phyloP scores from a whole-genome alignment of 768 basidiomycete species.

The Mrakia hoshinonis region DNA sequence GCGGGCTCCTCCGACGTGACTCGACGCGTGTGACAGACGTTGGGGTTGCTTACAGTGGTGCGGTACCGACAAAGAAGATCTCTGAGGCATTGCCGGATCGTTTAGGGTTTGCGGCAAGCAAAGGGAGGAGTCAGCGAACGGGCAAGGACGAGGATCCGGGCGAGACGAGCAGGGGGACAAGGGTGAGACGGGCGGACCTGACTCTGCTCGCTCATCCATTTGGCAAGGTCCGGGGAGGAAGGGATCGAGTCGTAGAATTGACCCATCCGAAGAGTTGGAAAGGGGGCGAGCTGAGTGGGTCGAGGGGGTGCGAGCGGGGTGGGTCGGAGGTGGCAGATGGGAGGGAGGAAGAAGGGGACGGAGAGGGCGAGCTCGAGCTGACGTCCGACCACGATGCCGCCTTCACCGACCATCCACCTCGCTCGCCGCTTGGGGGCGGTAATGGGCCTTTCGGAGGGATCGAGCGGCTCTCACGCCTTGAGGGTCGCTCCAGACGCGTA shows the following conservation, averaged over 20 bases:
- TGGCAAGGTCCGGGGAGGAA: neutral
- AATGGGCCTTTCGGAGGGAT: too few species aligned
- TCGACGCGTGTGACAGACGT: too few species aligned
- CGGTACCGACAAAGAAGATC: slow-evolving; percentile 23
- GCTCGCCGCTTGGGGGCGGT: too few species aligned
- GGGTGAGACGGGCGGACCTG: neutral
- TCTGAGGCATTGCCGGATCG: neutral
- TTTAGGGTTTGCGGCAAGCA: neutral
- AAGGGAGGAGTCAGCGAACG: neutral
- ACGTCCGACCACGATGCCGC: too few species aligned
- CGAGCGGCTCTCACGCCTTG: too few species aligned
- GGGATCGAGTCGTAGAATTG: slow-evolving; percentile 22
- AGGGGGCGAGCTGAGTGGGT: neutral
- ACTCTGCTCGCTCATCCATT: slow-evolving; percentile 15
- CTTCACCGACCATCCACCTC: too few species aligned
- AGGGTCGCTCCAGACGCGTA: too few species aligned
- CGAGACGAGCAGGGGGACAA: neutral
- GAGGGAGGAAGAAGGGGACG: neutral
- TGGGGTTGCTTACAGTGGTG: neutral
- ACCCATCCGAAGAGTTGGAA: neutral
- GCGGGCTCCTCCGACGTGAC: neutral
- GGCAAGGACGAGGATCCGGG: neutral
- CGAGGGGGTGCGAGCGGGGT: neutral
- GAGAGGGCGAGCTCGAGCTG: neutral
- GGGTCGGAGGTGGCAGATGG: too few species aligned